phyloP scores from a whole-genome alignment of 768 basidiomycete species.

The Pulveroboletus frians region DNA sequence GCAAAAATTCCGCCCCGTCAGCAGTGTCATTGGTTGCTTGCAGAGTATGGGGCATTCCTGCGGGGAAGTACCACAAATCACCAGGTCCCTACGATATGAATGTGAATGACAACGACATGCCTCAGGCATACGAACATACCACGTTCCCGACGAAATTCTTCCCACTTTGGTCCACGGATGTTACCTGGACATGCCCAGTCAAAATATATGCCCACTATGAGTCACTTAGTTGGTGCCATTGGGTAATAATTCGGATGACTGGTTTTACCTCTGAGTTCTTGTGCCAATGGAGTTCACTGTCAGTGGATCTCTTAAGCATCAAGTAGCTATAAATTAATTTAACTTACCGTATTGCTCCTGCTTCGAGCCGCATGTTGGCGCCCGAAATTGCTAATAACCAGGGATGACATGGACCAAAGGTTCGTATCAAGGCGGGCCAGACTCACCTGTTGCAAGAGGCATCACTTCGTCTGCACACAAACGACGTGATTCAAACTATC shows the following conservation, averaged over 20 bases:
- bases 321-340: too few relatives aligned
- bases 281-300: constrained; percentile 42
- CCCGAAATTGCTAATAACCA: constrained; percentile 16
- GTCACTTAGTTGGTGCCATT: neutral
- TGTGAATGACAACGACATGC: constrained; percentile 13
- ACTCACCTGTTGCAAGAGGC: constrained; percentile 34
- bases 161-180: constrained; percentile 44
- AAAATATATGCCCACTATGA: constrained; percentile 47
- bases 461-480: constrained; percentile 28
- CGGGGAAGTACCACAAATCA: constrained; percentile 54
- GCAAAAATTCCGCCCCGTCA: constrained; percentile 48
- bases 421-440: neutral
- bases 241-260: neutral
- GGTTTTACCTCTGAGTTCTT: constrained; percentile 23
- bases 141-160: constrained; percentile 44
- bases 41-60: constrained; percentile 48
- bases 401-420: neutral
- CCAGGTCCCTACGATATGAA: constrained; percentile 30
- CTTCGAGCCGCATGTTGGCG: too few relatives aligned
- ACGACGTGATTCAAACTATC: neutral
- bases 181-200: constrained; percentile 39
- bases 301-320: neutral
- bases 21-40: constrained; percentile 39
- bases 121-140: constrained; percentile 27
- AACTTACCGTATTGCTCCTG: too few relatives aligned